These are phyloP conservation scores for Cercospora citrullina DNA, from an alignment of 2,329 filamentous ascomycete genomes.

Conservation along the genomic window DNA sequence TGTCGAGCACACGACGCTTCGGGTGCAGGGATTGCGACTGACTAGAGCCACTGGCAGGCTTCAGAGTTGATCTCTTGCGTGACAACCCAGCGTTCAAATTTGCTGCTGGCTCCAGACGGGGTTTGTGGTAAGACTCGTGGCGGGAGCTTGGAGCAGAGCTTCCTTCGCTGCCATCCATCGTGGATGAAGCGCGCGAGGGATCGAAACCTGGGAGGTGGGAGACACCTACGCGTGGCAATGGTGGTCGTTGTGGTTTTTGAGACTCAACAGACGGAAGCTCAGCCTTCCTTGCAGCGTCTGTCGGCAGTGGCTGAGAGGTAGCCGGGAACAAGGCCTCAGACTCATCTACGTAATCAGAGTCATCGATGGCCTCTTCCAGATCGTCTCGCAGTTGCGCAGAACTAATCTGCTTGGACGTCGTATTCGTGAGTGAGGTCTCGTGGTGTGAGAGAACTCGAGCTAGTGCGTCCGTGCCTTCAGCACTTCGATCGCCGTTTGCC, in stretches of 20 bases:
- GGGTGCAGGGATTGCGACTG: constrained; percentile 54
- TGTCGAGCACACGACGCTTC: constrained; percentile 83
- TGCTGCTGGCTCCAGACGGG: constrained; percentile 28
- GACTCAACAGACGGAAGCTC: constrained; percentile 21
- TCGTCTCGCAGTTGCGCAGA: constrained; percentile 16
- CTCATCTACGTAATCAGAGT: constrained; percentile 27
- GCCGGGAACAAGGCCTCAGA: constrained; percentile 7
- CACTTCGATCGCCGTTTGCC: constrained; percentile 33
- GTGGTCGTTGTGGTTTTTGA: constrained; percentile 34
- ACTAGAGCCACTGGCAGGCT: constrained; percentile 37
- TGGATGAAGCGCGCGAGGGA: constrained; percentile 48
- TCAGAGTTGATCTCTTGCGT: constrained; percentile 27
- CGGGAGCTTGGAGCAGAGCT: constrained; percentile 31
- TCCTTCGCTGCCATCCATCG: constrained; percentile 43
- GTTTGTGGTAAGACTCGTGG: constrained; percentile 15
- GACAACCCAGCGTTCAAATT: constrained; percentile 35
- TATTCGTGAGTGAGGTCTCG: constrained; percentile 25
- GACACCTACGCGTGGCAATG: constrained; percentile 46
- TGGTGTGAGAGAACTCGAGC: constrained; percentile 37
- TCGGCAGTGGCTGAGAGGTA: constrained; percentile 4
- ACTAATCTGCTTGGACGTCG: constrained; percentile 18
- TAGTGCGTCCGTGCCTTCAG: constrained; percentile 34
- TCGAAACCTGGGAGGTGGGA: constrained; percentile 52
- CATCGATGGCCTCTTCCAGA: constrained; percentile 28
- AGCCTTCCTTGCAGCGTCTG: not conserved